Conservation (phyloP, 169 alveolate genomes). For the Plasmodium fragile region DNA sequence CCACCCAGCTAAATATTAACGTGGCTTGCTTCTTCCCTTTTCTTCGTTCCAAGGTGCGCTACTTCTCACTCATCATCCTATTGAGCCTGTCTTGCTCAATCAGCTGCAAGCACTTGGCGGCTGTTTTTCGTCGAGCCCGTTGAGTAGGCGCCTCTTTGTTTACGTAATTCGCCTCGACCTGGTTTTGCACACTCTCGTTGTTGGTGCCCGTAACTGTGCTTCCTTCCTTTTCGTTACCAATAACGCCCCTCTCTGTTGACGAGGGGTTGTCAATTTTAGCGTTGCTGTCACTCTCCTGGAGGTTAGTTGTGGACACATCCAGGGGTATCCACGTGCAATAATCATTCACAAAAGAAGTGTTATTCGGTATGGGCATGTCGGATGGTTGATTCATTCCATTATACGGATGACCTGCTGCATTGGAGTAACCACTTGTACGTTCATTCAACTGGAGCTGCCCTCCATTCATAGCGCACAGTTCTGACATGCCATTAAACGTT, state of each 20-base stretch:
- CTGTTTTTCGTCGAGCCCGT: slow-evolving; percentile 76
- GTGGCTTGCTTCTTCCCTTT: background rate
- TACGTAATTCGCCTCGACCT: background rate
- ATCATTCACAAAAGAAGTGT: background rate
- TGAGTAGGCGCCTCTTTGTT: slow-evolving; percentile 38
- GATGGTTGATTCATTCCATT: background rate
- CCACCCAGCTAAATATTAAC: background rate
- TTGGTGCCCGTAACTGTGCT: background rate
- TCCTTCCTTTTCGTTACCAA: slow-evolving; percentile 12
- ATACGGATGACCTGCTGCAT: background rate
- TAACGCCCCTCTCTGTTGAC: background rate
- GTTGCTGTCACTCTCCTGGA: background rate
- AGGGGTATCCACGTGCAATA: background rate
- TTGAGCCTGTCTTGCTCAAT: slow-evolving; percentile 68
- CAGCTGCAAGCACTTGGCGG: slow-evolving; percentile 58
- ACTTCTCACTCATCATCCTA: slow-evolving; percentile 42
- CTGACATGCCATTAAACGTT: background rate
- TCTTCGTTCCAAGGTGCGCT: background rate
- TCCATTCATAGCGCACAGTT: background rate
- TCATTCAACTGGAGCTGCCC: background rate
- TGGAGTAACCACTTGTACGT: slow-evolving; percentile 6
- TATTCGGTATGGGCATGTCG: slow-evolving; percentile 10
- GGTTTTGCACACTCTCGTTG: background rate
- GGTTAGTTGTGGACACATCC: background rate
- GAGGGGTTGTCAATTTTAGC: background rate